Evolutionary conservation across 768 basidiomycete genomes (phyloP), one percentile per base, ranked within the genome.

Genomic region (Candolleomyces efflorescens): DNA sequence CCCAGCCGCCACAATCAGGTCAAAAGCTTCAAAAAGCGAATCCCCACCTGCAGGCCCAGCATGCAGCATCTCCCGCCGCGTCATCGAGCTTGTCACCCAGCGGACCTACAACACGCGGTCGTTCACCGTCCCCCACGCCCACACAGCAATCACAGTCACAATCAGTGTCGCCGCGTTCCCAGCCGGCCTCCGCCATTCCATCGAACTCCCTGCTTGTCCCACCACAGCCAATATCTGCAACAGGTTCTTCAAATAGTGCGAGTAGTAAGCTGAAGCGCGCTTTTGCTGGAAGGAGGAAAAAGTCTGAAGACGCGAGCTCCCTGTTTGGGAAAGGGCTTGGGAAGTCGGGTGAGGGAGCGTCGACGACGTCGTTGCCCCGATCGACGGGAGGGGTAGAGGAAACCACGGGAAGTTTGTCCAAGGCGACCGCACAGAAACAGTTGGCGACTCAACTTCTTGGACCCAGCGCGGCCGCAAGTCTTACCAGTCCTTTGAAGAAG

Each of bases 121-220:
- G 36, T 47, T 44, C 52, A 6, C 20, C 50, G 22, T 12, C 57
- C 24, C 22, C 50, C 7, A 13, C n/a, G 10, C 17, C 56, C 4
- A n/a, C 47, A 17, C 49, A 32, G 38, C 45, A n/a, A 36, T 26
- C 51, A 39, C 56, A 57, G 22, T 24, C 37, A 38, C 56, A 51
- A 45, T 86, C 60, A 92, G 88, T 92, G 95, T 78, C 48, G 91
- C 82, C 27, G 47, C 63, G 57, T 51, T 24, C 36, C 62, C 49
- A 27, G 59, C 56, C 57, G 53, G 46, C 57, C 38, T 41, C 39
- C 39, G 59, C 32, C 32, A 22, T 55, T 27, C 51, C 46, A 48
- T 3, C 55, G 17, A 18, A 20, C 36, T 43, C 41, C 49, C 27
- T 32, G 32, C 41, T 50, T 38, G 38, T 50, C 24, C 6, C 57